Evolutionary conservation across 768 basidiomycete genomes (phyloP), one percentile per base, ranked within the genome.

Genomic region (Amanita molliuscula): DNA sequence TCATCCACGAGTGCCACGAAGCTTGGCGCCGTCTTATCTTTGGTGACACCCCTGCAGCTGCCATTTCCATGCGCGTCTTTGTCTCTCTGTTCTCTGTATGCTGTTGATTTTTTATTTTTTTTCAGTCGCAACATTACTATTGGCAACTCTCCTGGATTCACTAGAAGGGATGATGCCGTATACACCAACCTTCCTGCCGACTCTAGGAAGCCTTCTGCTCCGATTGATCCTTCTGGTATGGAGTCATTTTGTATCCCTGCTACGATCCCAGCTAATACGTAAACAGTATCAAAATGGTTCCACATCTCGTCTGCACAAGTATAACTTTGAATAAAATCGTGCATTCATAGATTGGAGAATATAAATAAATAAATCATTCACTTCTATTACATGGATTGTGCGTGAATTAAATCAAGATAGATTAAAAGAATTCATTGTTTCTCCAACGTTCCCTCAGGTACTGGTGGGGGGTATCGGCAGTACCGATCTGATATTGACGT

Each of bases 1-100:
- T 98, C 72, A 88, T 99, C 63, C 94, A 96, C 68, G 96, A 99
- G 67, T 94, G 90, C 70, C 86, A 98, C 65, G 96, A 98, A 67
- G 88, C 96, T 33, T 99, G 96, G 96, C 89, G 92, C 61, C 88
- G 88, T 62, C 79, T 99, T 59, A 76, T 93, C 65, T 71, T 69
- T 47, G 91, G 93, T 54, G 88, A 96, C 56, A 72, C 67, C 54
- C 79, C 82, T 36, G 78, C 41, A 64, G 69, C 40, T 84, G n/a
- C 86, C 65, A 62, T 97, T 52, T 82, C 88, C 54, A 92, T 93
- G 95, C 96, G 59, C 49, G 89, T 72, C 15, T n/a, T 20, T 5
- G 31, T 11, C 44, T 20, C 23, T 35, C 16, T 36, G 10, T 33
- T 1, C 10, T 28, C 50, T 35, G 6, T 13, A 36, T 36, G 21